These are phyloP conservation scores for Juglanconis sp. DNA, from an alignment of 2,329 filamentous ascomycete species.

Conservation along the genomic window DNA sequence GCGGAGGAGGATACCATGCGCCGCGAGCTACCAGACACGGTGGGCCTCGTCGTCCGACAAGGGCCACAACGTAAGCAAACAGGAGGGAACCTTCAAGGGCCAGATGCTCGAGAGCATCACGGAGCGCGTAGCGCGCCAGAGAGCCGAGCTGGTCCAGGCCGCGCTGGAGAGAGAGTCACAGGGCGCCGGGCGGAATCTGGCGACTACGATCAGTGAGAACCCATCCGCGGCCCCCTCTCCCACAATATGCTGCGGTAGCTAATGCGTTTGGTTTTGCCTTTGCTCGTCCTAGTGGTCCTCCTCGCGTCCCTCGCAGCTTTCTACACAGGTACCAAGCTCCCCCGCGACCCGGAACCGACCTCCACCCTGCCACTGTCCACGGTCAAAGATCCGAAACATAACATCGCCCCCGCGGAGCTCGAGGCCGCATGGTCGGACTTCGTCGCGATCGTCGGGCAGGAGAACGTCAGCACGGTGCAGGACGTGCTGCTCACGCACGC, in stretches of 20 bases:
- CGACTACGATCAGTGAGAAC: conserved; percentile 44
- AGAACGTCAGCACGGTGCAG: conserved; percentile 60
- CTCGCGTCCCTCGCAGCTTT: conserved; percentile 52
- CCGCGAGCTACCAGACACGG: neutral
- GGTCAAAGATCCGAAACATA: conserved; percentile 50
- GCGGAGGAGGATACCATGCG: conserved; percentile 2
- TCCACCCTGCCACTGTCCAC: conserved; percentile 60
- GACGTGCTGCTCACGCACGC: conserved; percentile 55
- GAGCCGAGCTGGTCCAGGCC: conserved; percentile 42
- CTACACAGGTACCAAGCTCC: conserved; percentile 56
- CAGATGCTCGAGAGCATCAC: conserved; percentile 54
- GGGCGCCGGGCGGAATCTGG: conserved; percentile 38
- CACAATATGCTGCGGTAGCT: neutral
- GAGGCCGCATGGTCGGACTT: conserved; percentile 71
- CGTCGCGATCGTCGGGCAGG: conserved; percentile 58
- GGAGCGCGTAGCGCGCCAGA: conserved; percentile 46
- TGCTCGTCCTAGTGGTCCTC: conserved; percentile 43
- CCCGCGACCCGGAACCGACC: conserved; percentile 44
- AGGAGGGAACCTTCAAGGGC: conserved; percentile 42
- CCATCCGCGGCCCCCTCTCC: neutral
- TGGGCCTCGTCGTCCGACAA: conserved; percentile 16
- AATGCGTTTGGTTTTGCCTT: conserved; percentile 1
- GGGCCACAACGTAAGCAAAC: conserved; percentile 3
- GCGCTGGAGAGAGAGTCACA: conserved; percentile 37
- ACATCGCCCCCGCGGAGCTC: conserved; percentile 59